Evolutionary conservation across 2,329 filamentous ascomycete genomes (phyloP).

Genomic region (Trichoderma brevicompactum): DNA sequence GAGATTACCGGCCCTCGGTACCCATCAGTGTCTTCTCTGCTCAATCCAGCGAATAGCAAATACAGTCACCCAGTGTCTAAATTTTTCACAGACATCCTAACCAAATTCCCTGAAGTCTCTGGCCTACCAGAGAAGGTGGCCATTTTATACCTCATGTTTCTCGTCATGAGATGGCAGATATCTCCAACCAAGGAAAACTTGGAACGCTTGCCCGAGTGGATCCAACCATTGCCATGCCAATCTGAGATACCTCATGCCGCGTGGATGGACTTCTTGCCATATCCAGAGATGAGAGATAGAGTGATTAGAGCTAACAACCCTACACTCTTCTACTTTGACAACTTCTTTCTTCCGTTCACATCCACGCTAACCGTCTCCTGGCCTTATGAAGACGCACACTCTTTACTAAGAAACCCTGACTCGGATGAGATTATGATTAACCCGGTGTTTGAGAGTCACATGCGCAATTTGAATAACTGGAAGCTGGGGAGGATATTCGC

Average conservation of each 20-base stretch:
- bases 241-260: constrained; percentile 70
- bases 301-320: constrained; percentile 58
- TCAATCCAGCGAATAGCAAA: constrained; percentile 68
- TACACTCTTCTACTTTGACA: constrained; percentile 67
- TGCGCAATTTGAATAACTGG: constrained; percentile 80
- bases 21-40: constrained; percentile 76
- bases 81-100: constrained; percentile 82
- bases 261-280: constrained; percentile 84
- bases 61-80: constrained; percentile 79
- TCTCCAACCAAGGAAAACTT: constrained; percentile 79
- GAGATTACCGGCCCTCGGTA: constrained; percentile 77
- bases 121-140: constrained; percentile 82
- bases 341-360: constrained; percentile 84
- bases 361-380: constrained; percentile 78
- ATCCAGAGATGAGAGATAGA: constrained; percentile 74
- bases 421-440: constrained; percentile 76
- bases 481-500: constrained; percentile 72
- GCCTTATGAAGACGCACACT: constrained; percentile 77
- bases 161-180: constrained; percentile 84
- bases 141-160: constrained; percentile 84
- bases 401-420: constrained; percentile 63
- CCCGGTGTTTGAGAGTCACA: constrained; percentile 81
- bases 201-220: constrained; percentile 74
- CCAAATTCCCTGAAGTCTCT: constrained; percentile 79
- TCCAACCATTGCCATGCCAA: constrained; percentile 69